Evolutionary conservation across 441 rosid species (phyloP).

Genomic region (Pelargonium myrrhifolium): DNA sequence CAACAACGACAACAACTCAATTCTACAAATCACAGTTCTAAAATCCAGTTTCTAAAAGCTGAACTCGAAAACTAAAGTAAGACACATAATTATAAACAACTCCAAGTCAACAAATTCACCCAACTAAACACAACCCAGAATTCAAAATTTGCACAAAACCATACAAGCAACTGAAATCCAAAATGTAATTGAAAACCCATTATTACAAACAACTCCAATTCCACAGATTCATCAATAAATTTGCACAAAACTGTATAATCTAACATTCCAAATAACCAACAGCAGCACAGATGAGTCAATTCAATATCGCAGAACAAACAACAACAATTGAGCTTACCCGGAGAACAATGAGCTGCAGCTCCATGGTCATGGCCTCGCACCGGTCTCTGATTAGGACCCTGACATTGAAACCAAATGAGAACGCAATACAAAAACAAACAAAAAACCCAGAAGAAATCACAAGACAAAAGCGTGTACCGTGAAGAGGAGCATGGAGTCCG

Average conservation of each 20-base stretch:
- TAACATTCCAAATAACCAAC: too few relatives aligned
- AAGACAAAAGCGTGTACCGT: too few relatives aligned
- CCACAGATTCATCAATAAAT: background rate
- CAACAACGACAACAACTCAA: background rate
- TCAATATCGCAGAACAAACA: background rate
- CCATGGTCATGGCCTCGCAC: constrained; percentile 27
- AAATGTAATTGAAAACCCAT: background rate
- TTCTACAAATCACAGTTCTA: background rate
- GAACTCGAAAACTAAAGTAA: background rate
- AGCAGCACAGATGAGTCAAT: background rate
- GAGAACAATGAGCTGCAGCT: constrained; percentile 39
- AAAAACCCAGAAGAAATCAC: background rate
- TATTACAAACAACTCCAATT: background rate
- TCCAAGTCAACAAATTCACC: background rate
- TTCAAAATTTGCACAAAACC: background rate
- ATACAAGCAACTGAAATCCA: too few relatives aligned
- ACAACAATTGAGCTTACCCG: constrained; percentile 31
- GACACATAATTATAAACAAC: background rate
- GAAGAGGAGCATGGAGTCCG: constrained; percentile 50
- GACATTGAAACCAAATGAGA: constrained; percentile 25
- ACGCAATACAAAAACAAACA: constrained; percentile 7
- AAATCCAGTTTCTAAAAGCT: background rate
- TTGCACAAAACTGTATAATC: too few relatives aligned
- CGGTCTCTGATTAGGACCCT: constrained; percentile 53
- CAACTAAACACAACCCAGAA: background rate